Evolutionary conservation across 805 yeast genomes (phyloP).

Genomic region (Metschnikowia hibisci): DNA sequence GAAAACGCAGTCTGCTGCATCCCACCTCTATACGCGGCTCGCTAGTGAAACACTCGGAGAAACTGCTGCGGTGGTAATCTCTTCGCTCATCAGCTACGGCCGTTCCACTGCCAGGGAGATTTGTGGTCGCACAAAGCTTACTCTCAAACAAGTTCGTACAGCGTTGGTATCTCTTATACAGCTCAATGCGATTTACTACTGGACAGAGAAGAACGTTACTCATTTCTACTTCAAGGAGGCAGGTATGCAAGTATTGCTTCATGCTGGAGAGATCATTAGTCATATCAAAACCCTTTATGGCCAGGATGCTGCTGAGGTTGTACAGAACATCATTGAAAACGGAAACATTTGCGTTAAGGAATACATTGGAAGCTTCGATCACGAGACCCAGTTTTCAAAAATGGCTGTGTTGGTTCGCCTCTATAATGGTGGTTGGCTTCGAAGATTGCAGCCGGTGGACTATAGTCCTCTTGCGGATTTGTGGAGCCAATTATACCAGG

Average conservation of each 20-base stretch:
- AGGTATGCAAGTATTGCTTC: slow-evolving; percentile 61
- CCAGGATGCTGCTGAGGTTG: slow-evolving; percentile 49
- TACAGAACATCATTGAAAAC: slow-evolving; percentile 63
- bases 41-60: slow-evolving; percentile 63
- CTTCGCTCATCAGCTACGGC: slow-evolving; percentile 63
- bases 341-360: slow-evolving; percentile 65
- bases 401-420: slow-evolving; percentile 26
- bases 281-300: slow-evolving; percentile 47
- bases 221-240: slow-evolving; percentile 60
- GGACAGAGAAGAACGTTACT: slow-evolving; percentile 44
- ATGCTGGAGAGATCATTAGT: slow-evolving; percentile 71
- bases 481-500: slow-evolving; percentile 36
- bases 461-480: slow-evolving; percentile 36
- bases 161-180: slow-evolving; percentile 76
- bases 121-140: slow-evolving; percentile 42
- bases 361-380: slow-evolving; percentile 26
- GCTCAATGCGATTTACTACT: slow-evolving; percentile 66
- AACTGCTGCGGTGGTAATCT: slow-evolving; percentile 60
- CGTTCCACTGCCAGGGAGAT: slow-evolving; percentile 58
- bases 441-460: slow-evolving; percentile 27
- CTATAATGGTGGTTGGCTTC: slow-evolving; percentile 37
- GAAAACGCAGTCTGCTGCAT: slow-evolving; percentile 56
- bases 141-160: slow-evolving; percentile 51
- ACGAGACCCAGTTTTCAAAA: slow-evolving; percentile 19
- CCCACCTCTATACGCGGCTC: slow-evolving; percentile 54